These are phyloP conservation scores for Nicotiana undulata DNA, from an alignment of 257 asterid species.

Conservation along the genomic window DNA sequence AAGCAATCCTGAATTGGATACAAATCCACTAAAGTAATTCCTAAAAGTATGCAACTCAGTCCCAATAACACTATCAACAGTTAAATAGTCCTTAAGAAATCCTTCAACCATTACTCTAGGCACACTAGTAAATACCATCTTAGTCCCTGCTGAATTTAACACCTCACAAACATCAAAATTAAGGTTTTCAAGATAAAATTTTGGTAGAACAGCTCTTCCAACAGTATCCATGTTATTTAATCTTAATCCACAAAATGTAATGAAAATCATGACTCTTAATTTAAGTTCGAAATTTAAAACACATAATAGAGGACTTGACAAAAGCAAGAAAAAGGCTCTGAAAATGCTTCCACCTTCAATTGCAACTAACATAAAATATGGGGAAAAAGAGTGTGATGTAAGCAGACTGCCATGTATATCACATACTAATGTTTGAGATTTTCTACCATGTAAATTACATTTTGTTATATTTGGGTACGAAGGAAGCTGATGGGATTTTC, in stretches of 20 bases:
- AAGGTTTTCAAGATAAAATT: slow-evolving; percentile 64
- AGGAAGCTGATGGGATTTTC: slow-evolving; percentile 9
- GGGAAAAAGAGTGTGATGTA: slow-evolving; percentile 53
- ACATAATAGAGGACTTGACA: slow-evolving; percentile 44
- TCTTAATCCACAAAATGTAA: slow-evolving; percentile 69
- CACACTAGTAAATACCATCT: slow-evolving; percentile 41
- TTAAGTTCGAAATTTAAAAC: slow-evolving; percentile 32
- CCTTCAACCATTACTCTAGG: slow-evolving; percentile 84
- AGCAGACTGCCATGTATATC: slow-evolving; percentile 50
- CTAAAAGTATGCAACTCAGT: slow-evolving; percentile 61
- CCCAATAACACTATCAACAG: slow-evolving; percentile 52
- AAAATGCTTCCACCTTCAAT: slow-evolving; percentile 81
- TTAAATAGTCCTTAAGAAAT: slow-evolving; percentile 60
- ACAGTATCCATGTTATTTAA: slow-evolving; percentile 46
- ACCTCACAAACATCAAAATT: slow-evolving; percentile 38
- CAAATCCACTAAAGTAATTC: slow-evolving; percentile 47
- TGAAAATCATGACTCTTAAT: slow-evolving; percentile 59
- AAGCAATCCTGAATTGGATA: slow-evolving; percentile 40
- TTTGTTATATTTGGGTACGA: slow-evolving; percentile 36
- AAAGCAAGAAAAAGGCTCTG: slow-evolving; percentile 60
- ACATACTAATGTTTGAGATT: slow-evolving; percentile 44
- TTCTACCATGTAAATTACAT: slow-evolving; percentile 20
- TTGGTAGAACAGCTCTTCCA: slow-evolving; percentile 68
- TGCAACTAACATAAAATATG: slow-evolving; percentile 90
- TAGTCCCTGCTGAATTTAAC: slow-evolving; percentile 37